Percentiles rank a stretch among this genome's conserved stretches.
Evolutionary conservation across 2,329 filamentous ascomycete genomes (phyloP).

Genomic region (Mycocentrospora acerina): DNA sequence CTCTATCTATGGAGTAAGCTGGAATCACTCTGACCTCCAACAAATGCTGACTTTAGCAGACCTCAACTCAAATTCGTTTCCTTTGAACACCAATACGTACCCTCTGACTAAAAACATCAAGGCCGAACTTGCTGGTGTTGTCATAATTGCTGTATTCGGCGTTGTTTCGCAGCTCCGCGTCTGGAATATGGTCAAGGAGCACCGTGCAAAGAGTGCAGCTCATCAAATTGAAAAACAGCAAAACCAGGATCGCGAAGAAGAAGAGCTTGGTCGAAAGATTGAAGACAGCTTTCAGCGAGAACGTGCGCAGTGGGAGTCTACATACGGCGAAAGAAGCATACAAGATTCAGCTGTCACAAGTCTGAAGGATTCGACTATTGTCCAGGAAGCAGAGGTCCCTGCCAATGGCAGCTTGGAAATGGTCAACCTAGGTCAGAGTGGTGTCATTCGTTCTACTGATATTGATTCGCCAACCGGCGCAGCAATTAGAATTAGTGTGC

Average conservation of each 20-base stretch:
- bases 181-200: constrained; percentile 73
- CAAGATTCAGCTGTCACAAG: constrained; percentile 45
- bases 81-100: constrained; percentile 73
- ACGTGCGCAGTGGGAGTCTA: constrained; percentile 71
- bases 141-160: constrained; percentile 74
- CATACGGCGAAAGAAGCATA: constrained; percentile 65
- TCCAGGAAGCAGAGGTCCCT: constrained; percentile 41
- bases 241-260: constrained; percentile 66
- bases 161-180: constrained; percentile 82
- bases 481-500: constrained; percentile 57
- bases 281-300: constrained; percentile 65
- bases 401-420: constrained; percentile 57
- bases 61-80: constrained; percentile 76
- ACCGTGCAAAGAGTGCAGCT: constrained; percentile 49
- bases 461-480: constrained; percentile 42
- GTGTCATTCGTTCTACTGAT: constrained; percentile 42
- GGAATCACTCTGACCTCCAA: not conserved
- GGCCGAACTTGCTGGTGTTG: constrained; percentile 76
- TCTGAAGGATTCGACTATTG: constrained; percentile 36
- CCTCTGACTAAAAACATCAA: constrained; percentile 83
- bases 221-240: constrained; percentile 56
- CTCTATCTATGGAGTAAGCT: constrained; percentile 77
- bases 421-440: constrained; percentile 50
- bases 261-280: constrained; percentile 67
- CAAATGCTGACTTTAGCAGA: constrained; percentile 41